These are phyloP conservation scores for Scheffersomyces coipomensis DNA, from an alignment of 805 yeast species.

Conservation along the genomic window DNA sequence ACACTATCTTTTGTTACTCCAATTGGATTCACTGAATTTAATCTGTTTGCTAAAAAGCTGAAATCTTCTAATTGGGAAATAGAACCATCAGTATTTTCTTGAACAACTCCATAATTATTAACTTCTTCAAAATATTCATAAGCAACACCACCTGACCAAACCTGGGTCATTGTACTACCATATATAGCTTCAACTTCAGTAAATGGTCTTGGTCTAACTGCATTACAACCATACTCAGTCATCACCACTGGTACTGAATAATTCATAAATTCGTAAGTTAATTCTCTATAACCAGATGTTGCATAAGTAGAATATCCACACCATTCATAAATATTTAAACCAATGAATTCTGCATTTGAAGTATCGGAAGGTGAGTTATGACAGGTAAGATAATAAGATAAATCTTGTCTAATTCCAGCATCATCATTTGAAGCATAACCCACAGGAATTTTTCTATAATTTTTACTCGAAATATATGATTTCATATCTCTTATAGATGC, in stretches of 20 bases:
- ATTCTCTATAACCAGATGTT: conserved; percentile 35
- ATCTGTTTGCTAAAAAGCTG: conserved; percentile 22
- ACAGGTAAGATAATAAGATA: conserved; percentile 33
- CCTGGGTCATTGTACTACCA: conserved; percentile 30
- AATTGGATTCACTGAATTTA: conserved; percentile 17
- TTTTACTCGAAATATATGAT: conserved; percentile 21
- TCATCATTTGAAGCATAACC: conserved; percentile 43
- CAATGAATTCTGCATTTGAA: conserved; percentile 30
- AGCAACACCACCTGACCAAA: conserved; percentile 40
- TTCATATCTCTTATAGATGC: conserved; percentile 36
- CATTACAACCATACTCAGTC: conserved; percentile 41
- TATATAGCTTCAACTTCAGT: conserved; percentile 36
- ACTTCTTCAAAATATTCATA: conserved; percentile 36
- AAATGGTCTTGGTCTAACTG: conserved; percentile 34
- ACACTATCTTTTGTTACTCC: conserved; percentile 9
- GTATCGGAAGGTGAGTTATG: conserved; percentile 11
- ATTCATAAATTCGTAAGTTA: conserved; percentile 26
- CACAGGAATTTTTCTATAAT: conserved; percentile 34
- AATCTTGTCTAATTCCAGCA: conserved; percentile 22
- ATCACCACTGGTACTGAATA: conserved; percentile 36
- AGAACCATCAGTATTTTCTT: conserved; percentile 21
- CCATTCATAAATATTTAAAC: conserved; percentile 41
- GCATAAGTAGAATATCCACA: conserved; percentile 38
- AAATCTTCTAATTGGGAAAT: conserved; percentile 27
- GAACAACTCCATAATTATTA: conserved; percentile 36